Base-by-base conservation (phyloP, 2,329 filamentous ascomycete genomes). In the Sordariomycetes sp. region DNA sequence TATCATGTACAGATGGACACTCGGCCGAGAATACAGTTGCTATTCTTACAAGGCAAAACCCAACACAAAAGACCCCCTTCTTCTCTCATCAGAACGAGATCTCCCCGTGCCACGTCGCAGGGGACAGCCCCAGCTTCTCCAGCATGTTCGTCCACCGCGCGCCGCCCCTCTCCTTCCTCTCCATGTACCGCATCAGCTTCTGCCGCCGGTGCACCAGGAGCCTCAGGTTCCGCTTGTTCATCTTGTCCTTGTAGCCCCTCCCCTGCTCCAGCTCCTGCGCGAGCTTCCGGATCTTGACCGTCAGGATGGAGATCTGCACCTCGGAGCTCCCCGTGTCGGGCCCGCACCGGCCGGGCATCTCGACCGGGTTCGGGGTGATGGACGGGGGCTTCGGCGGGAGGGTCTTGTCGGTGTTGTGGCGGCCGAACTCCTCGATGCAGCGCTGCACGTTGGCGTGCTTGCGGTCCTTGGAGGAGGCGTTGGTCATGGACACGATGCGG, bases 281-380 rank as follows among this genome's bases (percentile, higher is more conserved):
- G 55, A 99, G 71, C 25, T 87, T 85, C 62, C 90, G 80, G 69
- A 99, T 99, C 80, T 97, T 97, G 59, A 90, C 83, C 3, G 94
- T 99, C 70, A 99, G 73, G 65, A 99, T 95, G 53, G 91, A 92
- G 64, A 95, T 90, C 77, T 99, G 94, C n/a, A 99, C 95, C 74
- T 99, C 94, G 7, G 90, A 90, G 65, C 90, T 96, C 40, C 94
- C 94, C 1, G 93, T 99, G 69, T 99, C 94, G 5, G 88, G 88
- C 0, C 94, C 94, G n/a, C 86, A 84, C 35, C 95, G 87, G 28
- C 64, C 63, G 59, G 71, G 74, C 74, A 65, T 72, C 60, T 72
- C 71, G 64, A 70, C 68, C 18, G 65, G 68, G 57, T 73, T 67
- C 65, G 75, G 67, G 60, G 69, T 61, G 46, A 77, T 74, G 43